Percentiles rank a stretch among this genome's conserved stretches.
phyloP scores from a whole-genome alignment of 176 grass and related monocot genomes.

The Calamus simplicifolius region DNA sequence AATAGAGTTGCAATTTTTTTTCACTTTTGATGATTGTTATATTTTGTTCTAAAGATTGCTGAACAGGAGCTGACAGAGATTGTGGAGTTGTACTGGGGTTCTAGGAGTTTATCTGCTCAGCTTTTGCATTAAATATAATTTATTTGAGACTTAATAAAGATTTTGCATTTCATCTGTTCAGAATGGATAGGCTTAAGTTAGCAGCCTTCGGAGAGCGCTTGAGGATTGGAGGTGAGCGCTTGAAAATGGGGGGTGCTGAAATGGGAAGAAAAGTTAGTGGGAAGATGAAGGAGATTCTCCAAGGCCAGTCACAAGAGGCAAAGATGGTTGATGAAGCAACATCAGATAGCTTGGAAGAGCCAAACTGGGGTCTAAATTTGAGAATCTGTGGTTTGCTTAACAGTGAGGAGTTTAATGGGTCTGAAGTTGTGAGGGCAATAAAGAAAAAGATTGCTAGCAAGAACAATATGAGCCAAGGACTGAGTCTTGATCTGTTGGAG shows the following conservation, averaged over 20 bases:
- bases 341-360: slow-evolving; percentile 15
- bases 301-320: slow-evolving; percentile 21
- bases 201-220: slow-evolving; percentile 12
- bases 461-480: slow-evolving; percentile 7
- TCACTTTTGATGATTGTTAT: no score
- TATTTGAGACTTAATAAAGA: no score
- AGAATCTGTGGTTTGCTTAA: slow-evolving; percentile 28
- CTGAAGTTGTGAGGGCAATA: slow-evolving; percentile 24
- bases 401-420: slow-evolving; percentile 19
- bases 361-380: slow-evolving; percentile 31
- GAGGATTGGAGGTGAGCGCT: slow-evolving; percentile 21
- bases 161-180: no score
- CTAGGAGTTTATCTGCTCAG: no score
- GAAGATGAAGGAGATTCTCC: slow-evolving; percentile 40
- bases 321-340: slow-evolving; percentile 38
- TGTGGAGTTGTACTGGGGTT: no score
- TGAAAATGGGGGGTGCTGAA: slow-evolving; percentile 26
- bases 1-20: no score
- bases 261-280: slow-evolving; percentile 19
- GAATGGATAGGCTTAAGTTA: slow-evolving; percentile 12
- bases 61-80: no score
- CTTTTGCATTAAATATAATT: no score
- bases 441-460: slow-evolving; percentile 23
- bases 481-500: slow-evolving; percentile 28
- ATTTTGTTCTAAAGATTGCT: no score